These are phyloP conservation scores for Ophiostoma populinum DNA, from an alignment of 2,329 filamentous ascomycete genomes.

Conservation along the genomic window DNA sequence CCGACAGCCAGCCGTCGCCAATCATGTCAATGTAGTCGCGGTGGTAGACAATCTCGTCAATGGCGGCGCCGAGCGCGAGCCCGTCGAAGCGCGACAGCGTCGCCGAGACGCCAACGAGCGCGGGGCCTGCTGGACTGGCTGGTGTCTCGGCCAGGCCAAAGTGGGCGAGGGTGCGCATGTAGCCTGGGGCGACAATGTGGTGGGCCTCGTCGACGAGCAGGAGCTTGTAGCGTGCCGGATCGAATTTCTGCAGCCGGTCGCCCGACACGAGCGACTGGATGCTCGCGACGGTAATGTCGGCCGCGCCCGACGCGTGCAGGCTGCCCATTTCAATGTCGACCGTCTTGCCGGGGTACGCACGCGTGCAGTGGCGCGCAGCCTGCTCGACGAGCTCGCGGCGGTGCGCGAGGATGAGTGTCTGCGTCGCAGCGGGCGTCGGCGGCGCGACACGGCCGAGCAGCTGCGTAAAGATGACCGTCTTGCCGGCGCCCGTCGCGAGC, in stretches of 20 bases:
- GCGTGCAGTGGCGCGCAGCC: conserved; percentile 67
- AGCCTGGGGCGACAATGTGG: conserved; percentile 76
- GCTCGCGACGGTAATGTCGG: conserved; percentile 89
- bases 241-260: conserved; percentile 62
- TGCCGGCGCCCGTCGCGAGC: conserved; percentile 73
- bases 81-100: conserved; percentile 67
- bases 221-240: conserved; percentile 67
- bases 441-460: conserved; percentile 62
- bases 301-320: conserved; percentile 55
- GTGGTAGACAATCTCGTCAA: conserved; percentile 94
- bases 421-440: conserved; percentile 38
- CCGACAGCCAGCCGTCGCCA: conserved; percentile 75
- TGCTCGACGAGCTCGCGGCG: conserved; percentile 88
- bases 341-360: conserved; percentile 60
- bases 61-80: conserved; percentile 60
- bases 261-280: conserved; percentile 63
- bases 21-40: conserved; percentile 56
- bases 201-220: conserved; percentile 92
- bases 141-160: conserved; percentile 46
- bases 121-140: conserved; percentile 32
- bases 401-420: conserved; percentile 83
- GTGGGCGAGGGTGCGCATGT: conserved; percentile 58
- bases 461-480: conserved; percentile 94
- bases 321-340: conserved; percentile 89
- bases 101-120: conserved; percentile 73